These are phyloP conservation scores for Medicago lupulina DNA, from an alignment of 306 rosid genomes.

Conservation along the genomic window DNA sequence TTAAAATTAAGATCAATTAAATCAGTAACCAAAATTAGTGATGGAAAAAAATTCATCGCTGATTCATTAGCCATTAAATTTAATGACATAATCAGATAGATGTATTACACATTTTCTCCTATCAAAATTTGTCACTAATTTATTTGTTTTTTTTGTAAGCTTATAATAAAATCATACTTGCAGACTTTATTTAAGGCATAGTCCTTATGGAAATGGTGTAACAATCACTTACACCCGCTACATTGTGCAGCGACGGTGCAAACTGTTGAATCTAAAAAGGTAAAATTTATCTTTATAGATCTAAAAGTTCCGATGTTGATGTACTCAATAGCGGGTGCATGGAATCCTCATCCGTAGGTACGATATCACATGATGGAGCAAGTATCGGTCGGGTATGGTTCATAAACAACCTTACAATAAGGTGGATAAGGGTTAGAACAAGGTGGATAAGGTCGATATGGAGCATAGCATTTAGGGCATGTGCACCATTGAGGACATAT, in stretches of 20 bases:
- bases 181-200: not conserved
- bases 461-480: constrained; percentile 20
- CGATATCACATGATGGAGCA: constrained; percentile 40
- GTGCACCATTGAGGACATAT: constrained; percentile 35
- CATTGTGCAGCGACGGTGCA: too few relatives aligned
- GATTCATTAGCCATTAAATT: not conserved
- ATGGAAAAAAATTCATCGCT: too few relatives aligned
- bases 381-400: not conserved
- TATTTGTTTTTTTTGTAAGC: not conserved
- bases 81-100: not conserved
- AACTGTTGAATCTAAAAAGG: too few relatives aligned
- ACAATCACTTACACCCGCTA: too few relatives aligned
- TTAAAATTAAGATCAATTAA: not conserved
- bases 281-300: too few relatives aligned
- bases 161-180: not conserved
- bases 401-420: constrained; percentile 30
- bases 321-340: too few relatives aligned
- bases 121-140: not conserved
- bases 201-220: too few relatives aligned
- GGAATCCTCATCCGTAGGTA: too few relatives aligned
- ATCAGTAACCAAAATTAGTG: too few relatives aligned
- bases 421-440: constrained; percentile 22
- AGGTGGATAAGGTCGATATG: constrained; percentile 12
- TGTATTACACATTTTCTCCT: not conserved
- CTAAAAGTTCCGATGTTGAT: too few relatives aligned